These are phyloP conservation scores for Rhodotorula sp. DNA, from an alignment of 1,284 basidiomycete genomes.

Conservation along the genomic window DNA sequence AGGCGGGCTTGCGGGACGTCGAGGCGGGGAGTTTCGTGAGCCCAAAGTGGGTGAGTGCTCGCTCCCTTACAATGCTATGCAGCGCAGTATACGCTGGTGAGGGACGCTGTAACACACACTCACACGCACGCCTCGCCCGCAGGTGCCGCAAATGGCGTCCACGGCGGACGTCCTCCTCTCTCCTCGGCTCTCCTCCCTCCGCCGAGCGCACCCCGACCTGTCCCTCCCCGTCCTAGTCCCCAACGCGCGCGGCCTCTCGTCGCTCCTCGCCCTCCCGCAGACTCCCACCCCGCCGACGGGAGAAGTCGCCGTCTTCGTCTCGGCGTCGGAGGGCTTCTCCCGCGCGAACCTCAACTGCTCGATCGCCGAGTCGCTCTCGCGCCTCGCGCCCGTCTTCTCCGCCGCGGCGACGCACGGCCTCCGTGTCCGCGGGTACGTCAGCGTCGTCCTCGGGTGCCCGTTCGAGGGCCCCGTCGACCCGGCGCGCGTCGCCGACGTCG, in stretches of 20 bases:
- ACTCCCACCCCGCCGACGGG: slow-evolving; percentile 59
- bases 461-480: slow-evolving; percentile 78
- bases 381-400: slow-evolving; percentile 65
- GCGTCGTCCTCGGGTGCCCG: slow-evolving; percentile 74
- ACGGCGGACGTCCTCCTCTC: slow-evolving; percentile 59
- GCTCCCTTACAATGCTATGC: neutral
- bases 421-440: slow-evolving; percentile 79
- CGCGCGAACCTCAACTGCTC: slow-evolving; percentile 82
- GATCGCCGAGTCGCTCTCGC: slow-evolving; percentile 69
- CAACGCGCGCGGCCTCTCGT: slow-evolving; percentile 74
- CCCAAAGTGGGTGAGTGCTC: slow-evolving; percentile 68
- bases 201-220: slow-evolving; percentile 48
- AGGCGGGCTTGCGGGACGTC: slow-evolving; percentile 70
- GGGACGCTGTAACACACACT: neutral
- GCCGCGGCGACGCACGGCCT: slow-evolving; percentile 66
- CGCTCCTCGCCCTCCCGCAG: slow-evolving; percentile 56
- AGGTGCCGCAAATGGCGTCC: slow-evolving; percentile 71
- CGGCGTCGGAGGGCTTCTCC: slow-evolving; percentile 80
- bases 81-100: neutral
- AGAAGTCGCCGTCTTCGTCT: slow-evolving; percentile 87
- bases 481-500: slow-evolving; percentile 67
- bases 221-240: slow-evolving; percentile 85
- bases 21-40: slow-evolving; percentile 92
- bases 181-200: slow-evolving; percentile 22
- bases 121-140: neutral